A percentile compares a stretch with the other conserved stretches of the same genome.
Conservation (phyloP, 2,329 filamentous ascomycete genomes). For the Pleurostoma richardsiae region DNA sequence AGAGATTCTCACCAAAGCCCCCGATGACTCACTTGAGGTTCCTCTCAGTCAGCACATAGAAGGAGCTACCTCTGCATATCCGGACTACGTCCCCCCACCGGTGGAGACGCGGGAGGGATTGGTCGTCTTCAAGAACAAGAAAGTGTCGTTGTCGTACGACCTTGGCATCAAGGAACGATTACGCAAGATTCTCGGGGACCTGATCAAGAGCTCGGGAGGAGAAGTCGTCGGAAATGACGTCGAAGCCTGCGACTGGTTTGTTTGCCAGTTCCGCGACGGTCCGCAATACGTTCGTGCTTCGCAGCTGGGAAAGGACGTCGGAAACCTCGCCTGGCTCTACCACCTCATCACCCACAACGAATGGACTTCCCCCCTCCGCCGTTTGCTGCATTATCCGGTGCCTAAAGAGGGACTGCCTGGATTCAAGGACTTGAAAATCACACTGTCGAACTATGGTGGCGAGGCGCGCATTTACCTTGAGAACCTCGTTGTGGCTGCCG, state of each 20-base stretch:
- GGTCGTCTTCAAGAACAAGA: constrained; percentile 72
- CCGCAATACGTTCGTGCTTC: constrained; percentile 72
- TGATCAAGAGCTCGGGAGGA: constrained; percentile 71
- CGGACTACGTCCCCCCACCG: constrained; percentile 30
- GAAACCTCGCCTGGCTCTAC: constrained; percentile 91
- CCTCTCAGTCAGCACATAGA: constrained; percentile 56
- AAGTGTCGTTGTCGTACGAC: constrained; percentile 72
- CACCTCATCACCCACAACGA: constrained; percentile 82
- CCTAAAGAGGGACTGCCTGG: constrained; percentile 73
- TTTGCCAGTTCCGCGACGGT: constrained; percentile 84
- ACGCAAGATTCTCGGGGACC: constrained; percentile 58
- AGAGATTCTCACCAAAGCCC: constrained; percentile 63
- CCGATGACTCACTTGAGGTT: constrained; percentile 51
- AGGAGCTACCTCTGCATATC: constrained; percentile 55
- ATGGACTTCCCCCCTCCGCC: constrained; percentile 80
- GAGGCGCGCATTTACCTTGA: constrained; percentile 91
- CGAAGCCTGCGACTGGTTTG: constrained; percentile 71
- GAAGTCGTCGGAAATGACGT: constrained; percentile 55
- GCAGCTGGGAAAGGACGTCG: constrained; percentile 74
- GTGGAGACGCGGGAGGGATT: constrained; percentile 38
- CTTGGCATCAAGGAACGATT: constrained; percentile 66
- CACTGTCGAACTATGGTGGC: constrained; percentile 92
- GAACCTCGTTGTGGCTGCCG: constrained; percentile 79
- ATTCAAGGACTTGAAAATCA: constrained; percentile 73
- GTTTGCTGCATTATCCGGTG: constrained; percentile 85